phyloP scores from a whole-genome alignment of 148 eudicot species.

The Vaccinium corymbosum region DNA sequence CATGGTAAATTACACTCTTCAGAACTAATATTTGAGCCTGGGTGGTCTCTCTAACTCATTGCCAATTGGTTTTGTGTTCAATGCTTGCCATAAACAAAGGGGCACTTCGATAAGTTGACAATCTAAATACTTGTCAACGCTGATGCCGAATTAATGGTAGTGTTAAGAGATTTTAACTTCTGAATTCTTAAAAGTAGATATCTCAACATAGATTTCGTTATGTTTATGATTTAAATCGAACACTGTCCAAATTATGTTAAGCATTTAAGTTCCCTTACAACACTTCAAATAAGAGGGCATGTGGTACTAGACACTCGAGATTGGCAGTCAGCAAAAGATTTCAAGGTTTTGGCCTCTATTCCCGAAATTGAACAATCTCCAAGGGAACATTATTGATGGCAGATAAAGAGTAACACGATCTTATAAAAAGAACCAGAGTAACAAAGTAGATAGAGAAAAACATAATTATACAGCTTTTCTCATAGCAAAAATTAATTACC shows the following conservation, averaged over 20 bases:
- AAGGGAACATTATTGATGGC: not conserved
- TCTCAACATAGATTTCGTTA: not conserved
- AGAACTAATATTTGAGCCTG: too few relatives aligned
- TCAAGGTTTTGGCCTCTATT: not conserved
- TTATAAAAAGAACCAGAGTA: not conserved
- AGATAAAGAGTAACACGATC: not conserved
- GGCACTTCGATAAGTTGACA: not conserved
- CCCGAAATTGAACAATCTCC: not conserved
- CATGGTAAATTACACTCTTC: too few relatives aligned
- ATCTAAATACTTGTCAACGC: not conserved
- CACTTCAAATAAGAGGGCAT: not conserved
- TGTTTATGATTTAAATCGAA: not conserved
- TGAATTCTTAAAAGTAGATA: not conserved
- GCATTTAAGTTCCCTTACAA: not conserved
- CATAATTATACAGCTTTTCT: not conserved
- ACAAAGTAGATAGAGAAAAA: not conserved
- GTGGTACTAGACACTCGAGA: not conserved
- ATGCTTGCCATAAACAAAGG: not conserved
- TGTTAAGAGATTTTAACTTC: not conserved
- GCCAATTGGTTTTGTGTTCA: too few relatives aligned
- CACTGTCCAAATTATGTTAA: not conserved
- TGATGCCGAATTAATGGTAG: not conserved
- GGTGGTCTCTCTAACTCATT: too few relatives aligned
- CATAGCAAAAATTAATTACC: not conserved
- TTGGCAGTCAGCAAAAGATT: not conserved